Conservation (phyloP, 176 grass and related monocot genomes). For the Ampelocalamus luodianensis region DNA sequence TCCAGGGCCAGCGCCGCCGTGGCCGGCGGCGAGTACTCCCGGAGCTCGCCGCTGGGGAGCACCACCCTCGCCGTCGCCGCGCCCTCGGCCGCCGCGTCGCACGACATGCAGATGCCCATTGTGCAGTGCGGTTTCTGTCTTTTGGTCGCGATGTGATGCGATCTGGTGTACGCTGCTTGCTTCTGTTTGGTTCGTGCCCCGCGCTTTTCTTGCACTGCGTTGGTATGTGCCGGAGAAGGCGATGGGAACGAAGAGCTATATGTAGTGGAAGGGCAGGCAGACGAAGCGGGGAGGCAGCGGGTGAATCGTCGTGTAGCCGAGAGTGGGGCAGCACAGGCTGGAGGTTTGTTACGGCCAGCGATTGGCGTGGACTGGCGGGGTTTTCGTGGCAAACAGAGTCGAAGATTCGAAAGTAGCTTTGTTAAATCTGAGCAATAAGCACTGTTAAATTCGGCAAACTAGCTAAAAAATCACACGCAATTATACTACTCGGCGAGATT, state of each 20-base stretch:
- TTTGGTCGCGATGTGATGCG: background rate
- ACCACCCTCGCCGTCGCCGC: conserved; percentile 58
- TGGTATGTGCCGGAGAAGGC: conserved; percentile 39
- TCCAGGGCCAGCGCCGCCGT: conserved; percentile 50
- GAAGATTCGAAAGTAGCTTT: background rate
- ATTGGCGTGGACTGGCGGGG: conserved; percentile 19
- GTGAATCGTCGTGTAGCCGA: conserved; percentile 52
- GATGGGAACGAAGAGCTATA: conserved; percentile 18
- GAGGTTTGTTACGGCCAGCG: conserved; percentile 31
- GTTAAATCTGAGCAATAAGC: background rate
- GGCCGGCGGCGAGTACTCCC: conserved; percentile 57
- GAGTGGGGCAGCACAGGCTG: conserved; percentile 57
- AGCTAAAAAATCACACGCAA: background rate
- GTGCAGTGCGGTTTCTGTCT: background rate
- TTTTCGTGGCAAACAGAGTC: conserved; percentile 12
- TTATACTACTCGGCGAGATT: background rate
- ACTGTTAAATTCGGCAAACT: background rate
- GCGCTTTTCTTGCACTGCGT: background rate
- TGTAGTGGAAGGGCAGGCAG: conserved; percentile 28
- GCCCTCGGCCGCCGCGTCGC: conserved; percentile 42
- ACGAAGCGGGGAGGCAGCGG: conserved; percentile 30
- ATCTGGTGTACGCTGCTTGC: background rate
- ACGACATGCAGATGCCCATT: conserved; percentile 76
- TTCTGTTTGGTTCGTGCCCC: background rate
- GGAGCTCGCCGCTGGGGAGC: conserved; percentile 63